Evolutionary conservation across 2,329 filamentous ascomycete genomes (phyloP).

Genomic region (Fusarium sp.): DNA sequence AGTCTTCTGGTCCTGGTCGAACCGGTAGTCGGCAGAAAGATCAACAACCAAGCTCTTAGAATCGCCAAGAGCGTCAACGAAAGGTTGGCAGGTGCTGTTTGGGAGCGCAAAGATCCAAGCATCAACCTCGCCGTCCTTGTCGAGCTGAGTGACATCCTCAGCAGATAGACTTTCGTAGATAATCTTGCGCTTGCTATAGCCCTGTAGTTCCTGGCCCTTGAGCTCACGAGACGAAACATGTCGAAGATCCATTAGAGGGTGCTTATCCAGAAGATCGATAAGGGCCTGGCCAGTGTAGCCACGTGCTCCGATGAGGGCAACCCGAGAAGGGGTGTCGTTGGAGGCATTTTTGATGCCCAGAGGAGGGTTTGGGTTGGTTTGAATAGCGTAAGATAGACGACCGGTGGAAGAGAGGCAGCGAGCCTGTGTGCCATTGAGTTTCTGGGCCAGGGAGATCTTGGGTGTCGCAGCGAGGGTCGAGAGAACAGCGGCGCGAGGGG

Average conservation of each 20-base stretch:
- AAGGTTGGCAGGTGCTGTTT: slow-evolving; percentile 95
- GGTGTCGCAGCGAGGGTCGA: slow-evolving; percentile 1
- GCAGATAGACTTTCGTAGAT: slow-evolving; percentile 91
- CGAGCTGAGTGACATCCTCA: slow-evolving; percentile 79
- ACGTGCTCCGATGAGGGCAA: slow-evolving; percentile 90
- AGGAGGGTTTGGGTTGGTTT: slow-evolving; percentile 83
- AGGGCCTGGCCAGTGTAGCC: slow-evolving; percentile 95
- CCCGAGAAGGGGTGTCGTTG: slow-evolving; percentile 77
- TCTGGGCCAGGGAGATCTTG: too few species aligned
- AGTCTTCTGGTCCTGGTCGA: slow-evolving; percentile 64
- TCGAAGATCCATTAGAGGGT: slow-evolving; percentile 77
- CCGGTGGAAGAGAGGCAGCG: slow-evolving; percentile 16
- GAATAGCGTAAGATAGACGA: slow-evolving; percentile 54
- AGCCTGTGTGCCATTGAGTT: not conserved
- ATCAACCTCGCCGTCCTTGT: slow-evolving; percentile 79
- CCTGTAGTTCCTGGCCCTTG: slow-evolving; percentile 85
- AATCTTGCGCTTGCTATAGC: slow-evolving; percentile 91
- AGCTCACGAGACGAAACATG: slow-evolving; percentile 73
- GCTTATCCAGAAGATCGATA: slow-evolving; percentile 83
- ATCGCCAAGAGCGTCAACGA: slow-evolving; percentile 82
- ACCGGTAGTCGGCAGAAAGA: slow-evolving; percentile 96
- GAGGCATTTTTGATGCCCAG: slow-evolving; percentile 90
- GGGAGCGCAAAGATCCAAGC: slow-evolving; percentile 98
- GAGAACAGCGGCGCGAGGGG: not conserved
- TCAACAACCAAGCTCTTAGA: slow-evolving; percentile 89